Evolutionary conservation across 441 rosid genomes (phyloP), one percentile per base, ranked within the genome.

Genomic region (Erysimum pusillum): DNA sequence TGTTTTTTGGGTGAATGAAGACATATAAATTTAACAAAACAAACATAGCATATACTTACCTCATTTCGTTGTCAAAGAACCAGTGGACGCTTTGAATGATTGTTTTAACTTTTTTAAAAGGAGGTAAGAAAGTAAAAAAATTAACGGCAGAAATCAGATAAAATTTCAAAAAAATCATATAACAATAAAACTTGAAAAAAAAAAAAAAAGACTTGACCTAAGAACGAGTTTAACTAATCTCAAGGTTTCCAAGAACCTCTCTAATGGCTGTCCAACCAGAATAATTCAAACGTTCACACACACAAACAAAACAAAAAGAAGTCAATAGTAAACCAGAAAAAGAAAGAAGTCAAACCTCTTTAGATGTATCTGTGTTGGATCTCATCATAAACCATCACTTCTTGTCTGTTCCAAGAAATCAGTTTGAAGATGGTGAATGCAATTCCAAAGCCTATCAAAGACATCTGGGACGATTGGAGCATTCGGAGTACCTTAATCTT

Each of bases 391-490:
- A 13, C 53, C 54, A 58, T 51, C 7, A 59, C 1, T 59, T 49
- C 22, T 53, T 44, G 52, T 63, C 7, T 56, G 18, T 46, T 54
- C 31, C 41, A 63, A 9, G 2, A 14, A 44, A 46, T 56, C 38
- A 18, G 38, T 57, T 49, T 20, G 22, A 66, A 78, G 81, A 83
- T 83, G 84, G 74, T 11, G 4, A 1, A 52, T 0, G 2, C 41
- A 12, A 71, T 81, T 73, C 88, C 85, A 20, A 0, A 56, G 7
- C 51, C 71, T 4, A 46, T 79, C 58, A 75, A 48, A 56, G 31
- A 69, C 11, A 18, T 67, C 0, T 82, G 87, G 86, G 74, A 82
- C 20, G 35, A 42, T 17, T 83, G 88, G 90, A 83, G 85, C 39
- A 80, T 83, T 46, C 49, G 86, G 35, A 83, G 83, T 12, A 60